Base-by-base conservation (phyloP, 2,329 filamentous ascomycete species). In the Biscogniauxia sp. region DNA sequence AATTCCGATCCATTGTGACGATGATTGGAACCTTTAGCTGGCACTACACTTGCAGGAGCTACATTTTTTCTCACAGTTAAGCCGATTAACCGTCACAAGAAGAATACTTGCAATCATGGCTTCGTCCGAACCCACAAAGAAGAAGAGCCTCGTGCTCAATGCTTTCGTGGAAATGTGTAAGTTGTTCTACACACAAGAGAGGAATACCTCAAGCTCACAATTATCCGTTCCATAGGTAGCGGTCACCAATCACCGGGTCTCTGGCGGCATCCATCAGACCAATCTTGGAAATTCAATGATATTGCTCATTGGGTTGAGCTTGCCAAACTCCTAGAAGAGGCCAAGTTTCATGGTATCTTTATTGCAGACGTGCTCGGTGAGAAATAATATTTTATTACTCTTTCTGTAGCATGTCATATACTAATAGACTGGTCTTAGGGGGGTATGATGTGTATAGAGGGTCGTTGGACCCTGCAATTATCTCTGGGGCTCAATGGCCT, bases 361-460 rank as follows among this genome's bases (percentile, higher is more conserved):
- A 78, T 90, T 6, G 87, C 87, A 0, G 87, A 90, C 65, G 88
- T 86, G 0, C 87, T 87, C n/a, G 70, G 70, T 71, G 53, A 41
- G 61, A 41, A 26, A 49, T 51, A 17, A n/a, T n/a, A n/a, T n/a
- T n/a, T n/a, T 49, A 52, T n/a, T 51, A 37, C 28, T 2, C 9
- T 13, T 3, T 56, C 19, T 76, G 9, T 20, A 20, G 7, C 51
- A 58, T 49, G 50, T 20, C 0, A 51, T 25, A 20, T 7, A 6
- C 20, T 51, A 54, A 20, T 59, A 56, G 17, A 8, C 20, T 28
- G 2, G 13, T 5, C 17, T 56, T 8, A 74, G 87, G 86, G 17
- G 86, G 86, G 2, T 90, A 91, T 68, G 88, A 91, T 75, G 87
- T 91, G 1, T 91, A 90, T 72, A 84, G 84, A 57, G 82, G 83